Conservation (phyloP, 768 basidiomycete genomes). For the Daedaleopsis nitida region DNA sequence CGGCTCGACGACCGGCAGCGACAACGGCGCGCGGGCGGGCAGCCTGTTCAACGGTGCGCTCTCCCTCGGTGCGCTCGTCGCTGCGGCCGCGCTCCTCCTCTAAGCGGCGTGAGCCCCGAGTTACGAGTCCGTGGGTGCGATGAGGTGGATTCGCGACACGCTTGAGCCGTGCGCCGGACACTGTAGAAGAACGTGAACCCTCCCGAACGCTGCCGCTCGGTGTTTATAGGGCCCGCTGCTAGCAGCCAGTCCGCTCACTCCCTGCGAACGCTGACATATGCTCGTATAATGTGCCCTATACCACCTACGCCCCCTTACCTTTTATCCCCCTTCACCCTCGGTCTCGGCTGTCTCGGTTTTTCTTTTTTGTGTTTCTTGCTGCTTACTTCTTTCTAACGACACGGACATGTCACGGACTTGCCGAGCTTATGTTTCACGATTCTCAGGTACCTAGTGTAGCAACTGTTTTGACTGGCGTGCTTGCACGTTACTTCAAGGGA, state of each 20-base stretch:
- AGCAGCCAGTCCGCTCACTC: background rate
- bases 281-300: background rate
- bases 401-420: constrained; percentile 15
- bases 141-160: background rate
- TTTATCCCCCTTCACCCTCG: background rate
- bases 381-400: background rate
- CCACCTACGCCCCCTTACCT: too few species aligned
- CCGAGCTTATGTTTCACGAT: constrained; percentile 2
- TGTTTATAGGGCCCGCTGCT: background rate
- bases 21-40: constrained; percentile 1
- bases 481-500: background rate
- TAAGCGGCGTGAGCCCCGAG: background rate
- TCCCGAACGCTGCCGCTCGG: background rate
- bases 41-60: constrained; percentile 19
- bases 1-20: background rate
- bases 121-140: background rate
- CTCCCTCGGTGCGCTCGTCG: constrained; percentile 25
- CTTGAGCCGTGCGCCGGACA: too few species aligned
- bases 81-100: constrained; percentile 25
- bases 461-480: background rate
- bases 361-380: background rate
- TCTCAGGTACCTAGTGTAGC: background rate
- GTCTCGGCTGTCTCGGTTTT: constrained; percentile 3
- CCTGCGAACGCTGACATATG: background rate
- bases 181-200: background rate